Percentiles rank a stretch among this genome's conserved stretches.
Evolutionary conservation across 306 rosid species (phyloP).

Genomic region (Mimosa bimucronata): DNA sequence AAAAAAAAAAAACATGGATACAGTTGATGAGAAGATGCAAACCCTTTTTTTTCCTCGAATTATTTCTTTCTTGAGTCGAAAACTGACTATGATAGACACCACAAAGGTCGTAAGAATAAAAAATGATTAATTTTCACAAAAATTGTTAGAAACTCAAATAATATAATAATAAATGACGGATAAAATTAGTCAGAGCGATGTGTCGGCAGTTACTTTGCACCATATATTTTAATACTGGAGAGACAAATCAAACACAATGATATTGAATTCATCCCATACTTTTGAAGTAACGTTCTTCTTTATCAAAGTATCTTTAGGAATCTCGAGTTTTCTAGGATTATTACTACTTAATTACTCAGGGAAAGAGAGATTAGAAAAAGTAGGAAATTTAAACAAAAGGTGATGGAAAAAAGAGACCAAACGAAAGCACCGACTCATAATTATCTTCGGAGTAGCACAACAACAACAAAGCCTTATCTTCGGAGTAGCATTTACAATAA

Average conservation of each 20-base stretch:
- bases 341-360: too few relatives aligned
- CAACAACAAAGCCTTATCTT: too few relatives aligned
- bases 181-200: not conserved
- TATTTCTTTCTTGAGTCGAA: not conserved
- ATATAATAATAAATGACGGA: not conserved
- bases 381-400: not conserved
- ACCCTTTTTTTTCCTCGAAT: not conserved
- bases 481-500: too few relatives aligned
- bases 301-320: not conserved
- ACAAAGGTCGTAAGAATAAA: not conserved
- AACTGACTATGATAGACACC: not conserved
- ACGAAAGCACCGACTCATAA: too few relatives aligned
- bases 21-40: not conserved
- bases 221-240: not conserved
- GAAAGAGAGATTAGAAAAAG: not conserved
- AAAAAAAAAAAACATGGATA: too few relatives aligned
- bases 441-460: too few relatives aligned
- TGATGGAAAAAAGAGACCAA: not conserved
- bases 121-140: not conserved
- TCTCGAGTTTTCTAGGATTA: slow-evolving; percentile 3
- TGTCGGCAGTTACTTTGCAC: not conserved
- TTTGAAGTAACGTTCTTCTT: not conserved
- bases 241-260: not conserved
- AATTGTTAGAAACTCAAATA: not conserved
- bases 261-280: not conserved